These are phyloP conservation scores for Hymenoscyphus fraxineus DNA, from an alignment of 2,329 filamentous ascomycete species.

Conservation along the genomic window DNA sequence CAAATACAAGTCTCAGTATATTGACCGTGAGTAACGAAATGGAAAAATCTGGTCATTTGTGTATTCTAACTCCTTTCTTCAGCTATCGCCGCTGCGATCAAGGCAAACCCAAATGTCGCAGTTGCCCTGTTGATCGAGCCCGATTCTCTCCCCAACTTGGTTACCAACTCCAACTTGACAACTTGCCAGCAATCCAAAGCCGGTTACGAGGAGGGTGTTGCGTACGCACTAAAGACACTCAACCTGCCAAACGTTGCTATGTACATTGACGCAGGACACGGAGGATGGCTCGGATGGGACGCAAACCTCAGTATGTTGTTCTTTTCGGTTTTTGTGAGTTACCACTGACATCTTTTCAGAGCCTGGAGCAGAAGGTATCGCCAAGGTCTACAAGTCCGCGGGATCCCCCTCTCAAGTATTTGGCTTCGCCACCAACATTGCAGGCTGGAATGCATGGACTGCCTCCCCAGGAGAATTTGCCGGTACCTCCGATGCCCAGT, in stretches of 20 bases:
- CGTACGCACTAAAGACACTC: slow-evolving; percentile 49
- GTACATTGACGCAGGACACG: slow-evolving; percentile 57
- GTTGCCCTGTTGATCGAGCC: slow-evolving; percentile 41
- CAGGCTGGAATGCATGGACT: slow-evolving; percentile 49
- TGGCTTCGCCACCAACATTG: slow-evolving; percentile 55
- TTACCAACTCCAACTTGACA: slow-evolving; percentile 50
- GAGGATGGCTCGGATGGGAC: slow-evolving; percentile 56
- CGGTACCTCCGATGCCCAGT: slow-evolving; percentile 43
- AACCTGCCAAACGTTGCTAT: slow-evolving; percentile 54
- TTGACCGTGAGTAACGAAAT: slow-evolving; percentile 39
- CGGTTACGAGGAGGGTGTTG: slow-evolving; percentile 47
- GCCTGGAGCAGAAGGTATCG: slow-evolving; percentile 46
- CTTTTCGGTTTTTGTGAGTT: too few relatives aligned
- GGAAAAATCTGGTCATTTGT: background rate
- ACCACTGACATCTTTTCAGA: slow-evolving; percentile 18
- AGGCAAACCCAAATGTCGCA: slow-evolving; percentile 13
- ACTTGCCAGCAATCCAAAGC: slow-evolving; percentile 48
- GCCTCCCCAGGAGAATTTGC: slow-evolving; percentile 29
- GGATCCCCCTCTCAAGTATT: slow-evolving; percentile 48
- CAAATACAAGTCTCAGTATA: slow-evolving; percentile 52
- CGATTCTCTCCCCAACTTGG: slow-evolving; percentile 56
- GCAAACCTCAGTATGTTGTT: slow-evolving; percentile 45
- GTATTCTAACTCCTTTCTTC: slow-evolving; percentile 41
- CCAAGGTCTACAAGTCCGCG: slow-evolving; percentile 47
- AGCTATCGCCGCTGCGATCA: slow-evolving; percentile 29